phyloP scores from a whole-genome alignment of 2,329 filamentous ascomycete genomes.

The Xylariaceae sp. region DNA sequence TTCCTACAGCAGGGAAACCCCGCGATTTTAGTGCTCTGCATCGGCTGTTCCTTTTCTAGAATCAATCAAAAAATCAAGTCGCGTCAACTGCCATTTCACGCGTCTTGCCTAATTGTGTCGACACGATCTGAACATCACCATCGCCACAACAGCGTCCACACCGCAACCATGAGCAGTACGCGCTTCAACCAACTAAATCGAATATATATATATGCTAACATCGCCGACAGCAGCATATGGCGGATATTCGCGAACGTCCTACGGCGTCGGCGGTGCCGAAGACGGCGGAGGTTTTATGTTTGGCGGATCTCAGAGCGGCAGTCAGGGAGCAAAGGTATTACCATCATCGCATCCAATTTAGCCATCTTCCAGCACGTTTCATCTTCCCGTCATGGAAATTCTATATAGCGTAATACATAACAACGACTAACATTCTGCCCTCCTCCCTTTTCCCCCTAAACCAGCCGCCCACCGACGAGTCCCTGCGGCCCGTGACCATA shows the following conservation, averaged over 20 bases:
- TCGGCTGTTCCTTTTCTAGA: background rate
- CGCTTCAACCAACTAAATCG: background rate
- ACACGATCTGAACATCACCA: background rate
- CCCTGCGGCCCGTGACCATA: constrained; percentile 89
- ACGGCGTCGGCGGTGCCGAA: constrained; percentile 59
- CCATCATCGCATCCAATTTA: constrained; percentile 2
- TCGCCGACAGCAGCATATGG: constrained; percentile 50
- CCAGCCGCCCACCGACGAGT: constrained; percentile 74
- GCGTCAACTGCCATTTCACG: constrained; percentile 31
- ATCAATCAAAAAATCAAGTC: constrained; percentile 28
- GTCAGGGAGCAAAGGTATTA: constrained; percentile 45
- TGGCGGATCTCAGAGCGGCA: constrained; percentile 62
- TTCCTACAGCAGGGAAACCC: no score
- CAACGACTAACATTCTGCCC: background rate
- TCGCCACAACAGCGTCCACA: background rate
- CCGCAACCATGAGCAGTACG: constrained; percentile 22
- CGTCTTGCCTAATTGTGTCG: constrained; percentile 17
- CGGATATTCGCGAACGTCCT: constrained; percentile 51
- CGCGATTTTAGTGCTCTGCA: background rate
- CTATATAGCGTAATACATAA: no score
- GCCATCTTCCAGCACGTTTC: no score
- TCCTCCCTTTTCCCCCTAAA: constrained; percentile 1
- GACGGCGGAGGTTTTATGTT: constrained; percentile 65
- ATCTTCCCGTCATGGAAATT: no score
- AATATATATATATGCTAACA: constrained; percentile 6